Evolutionary conservation across 1,139 yeast species (phyloP), one percentile per base, ranked within the genome.

Genomic region (Taphrina communis): DNA sequence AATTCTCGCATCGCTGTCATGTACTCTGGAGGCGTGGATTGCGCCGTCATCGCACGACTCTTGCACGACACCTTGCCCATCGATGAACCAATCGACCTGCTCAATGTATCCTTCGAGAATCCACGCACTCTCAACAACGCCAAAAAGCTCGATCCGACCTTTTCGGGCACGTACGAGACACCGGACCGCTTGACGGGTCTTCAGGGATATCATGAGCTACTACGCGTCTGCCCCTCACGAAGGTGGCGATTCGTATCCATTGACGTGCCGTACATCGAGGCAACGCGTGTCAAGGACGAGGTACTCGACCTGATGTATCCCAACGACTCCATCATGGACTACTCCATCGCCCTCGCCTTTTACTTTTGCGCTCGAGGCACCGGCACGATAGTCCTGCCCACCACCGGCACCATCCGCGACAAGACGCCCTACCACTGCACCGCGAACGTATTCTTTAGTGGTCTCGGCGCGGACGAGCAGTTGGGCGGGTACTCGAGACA

Each of bases 401-500:
- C 31, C 4, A 70, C 62, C 11, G 62, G 61, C 1, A 25, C 31
- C 31, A 25, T 25, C 31, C 31, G 4, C 31, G 31, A 25, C 31
- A 4, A 25, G 31, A 53, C 17, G 36, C 66, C 74, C 2, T 87
- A 85, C 73, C 73, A 75, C 3, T 84, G 93, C 17, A 76, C 78
- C 8, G 85, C 91, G 11, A 85, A 86, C 72, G 97, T 93, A 0
- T 78, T 93, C 11, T 81, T 95, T 55, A 90, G 97, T 70, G 99
- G 99, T 0, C 81, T 94, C n/a, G 99, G 99, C 0, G 99, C 99
- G 0, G 99, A 94, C 78, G 99, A 94, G 78, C 80, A 86, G 39
- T 92, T 89, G 80, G 99, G 96, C 0, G 99, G 99, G 0, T 94
- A 94, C 77, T 89, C 91, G 0, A 79, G 96, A 50, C 96, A 90